Percentiles rank a stretch among this genome's conserved stretches.
Evolutionary conservation across 2,329 filamentous ascomycete genomes (phyloP).

Genomic region (Colletotrichum sp.): DNA sequence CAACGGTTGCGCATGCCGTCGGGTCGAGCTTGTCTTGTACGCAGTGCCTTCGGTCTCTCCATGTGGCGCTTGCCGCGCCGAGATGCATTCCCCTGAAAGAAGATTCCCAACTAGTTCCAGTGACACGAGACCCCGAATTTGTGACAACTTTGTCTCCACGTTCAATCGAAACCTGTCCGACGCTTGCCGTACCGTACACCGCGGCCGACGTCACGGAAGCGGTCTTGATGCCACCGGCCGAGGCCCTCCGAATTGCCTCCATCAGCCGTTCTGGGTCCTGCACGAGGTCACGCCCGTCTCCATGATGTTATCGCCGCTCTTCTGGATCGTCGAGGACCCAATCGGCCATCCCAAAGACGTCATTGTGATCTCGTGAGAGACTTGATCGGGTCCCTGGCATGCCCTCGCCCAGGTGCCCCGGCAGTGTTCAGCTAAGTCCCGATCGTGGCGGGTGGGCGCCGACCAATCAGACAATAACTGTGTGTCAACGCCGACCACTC

Average conservation of each 20-base stretch:
- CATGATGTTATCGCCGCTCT: conserved; percentile 7
- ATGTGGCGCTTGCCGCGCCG: conserved; percentile 15
- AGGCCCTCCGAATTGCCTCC: neutral
- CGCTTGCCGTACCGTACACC: conserved; percentile 11
- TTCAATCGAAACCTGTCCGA: neutral
- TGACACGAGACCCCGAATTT: neutral
- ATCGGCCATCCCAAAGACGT: conserved; percentile 13
- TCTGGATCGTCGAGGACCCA: neutral
- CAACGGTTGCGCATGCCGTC: neutral
- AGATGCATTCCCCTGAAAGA: neutral
- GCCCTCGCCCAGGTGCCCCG: conserved; percentile 17
- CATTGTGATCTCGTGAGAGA: conserved; percentile 14
- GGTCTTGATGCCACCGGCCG: neutral
- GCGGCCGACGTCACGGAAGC: conserved; percentile 14
- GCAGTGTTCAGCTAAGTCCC: conserved; percentile 18
- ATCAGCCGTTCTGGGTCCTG: neutral
- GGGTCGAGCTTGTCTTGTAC: neutral
- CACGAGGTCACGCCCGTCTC: neutral
- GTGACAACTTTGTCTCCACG: neutral
- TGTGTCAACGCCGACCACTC: conserved; percentile 23
- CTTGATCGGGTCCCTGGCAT: conserved; percentile 13
- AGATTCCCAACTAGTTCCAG: neutral
- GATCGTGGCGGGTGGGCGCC: conserved; percentile 16
- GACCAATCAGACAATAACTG: conserved; percentile 22
- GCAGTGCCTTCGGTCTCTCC: conserved; percentile 1